Evolutionary conservation across 2,329 filamentous ascomycete species (phyloP).

Genomic region (Niveomyces coronatus): DNA sequence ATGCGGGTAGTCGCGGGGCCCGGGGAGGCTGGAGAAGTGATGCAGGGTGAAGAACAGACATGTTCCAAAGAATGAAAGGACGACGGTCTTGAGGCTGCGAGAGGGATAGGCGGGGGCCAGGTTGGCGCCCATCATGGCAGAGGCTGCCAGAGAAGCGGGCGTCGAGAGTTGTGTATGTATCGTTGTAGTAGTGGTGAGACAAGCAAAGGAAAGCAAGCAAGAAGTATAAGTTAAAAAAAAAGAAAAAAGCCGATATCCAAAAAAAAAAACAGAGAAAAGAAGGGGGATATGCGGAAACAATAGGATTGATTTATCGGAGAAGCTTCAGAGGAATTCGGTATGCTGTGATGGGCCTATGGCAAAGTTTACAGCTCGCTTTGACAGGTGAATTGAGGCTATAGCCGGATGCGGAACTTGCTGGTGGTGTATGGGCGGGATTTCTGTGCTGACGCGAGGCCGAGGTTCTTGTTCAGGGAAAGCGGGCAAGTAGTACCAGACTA

Average conservation of each 20-base stretch:
- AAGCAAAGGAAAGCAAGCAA: no score
- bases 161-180: not conserved
- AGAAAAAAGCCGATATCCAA: conserved; percentile 10
- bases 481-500: no score
- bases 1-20: conserved; percentile 16
- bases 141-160: not conserved
- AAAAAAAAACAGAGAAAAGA: conserved; percentile 6
- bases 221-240: not conserved
- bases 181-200: no score
- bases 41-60: conserved; percentile 19
- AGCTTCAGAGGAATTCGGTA: no score
- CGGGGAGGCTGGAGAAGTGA: conserved; percentile 22
- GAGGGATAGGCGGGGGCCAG: conserved; percentile 12
- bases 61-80: conserved; percentile 13
- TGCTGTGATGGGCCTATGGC: no score
- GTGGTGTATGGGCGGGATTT: no score
- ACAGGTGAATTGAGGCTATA: not conserved
- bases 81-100: conserved; percentile 19
- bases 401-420: not conserved
- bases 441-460: no score
- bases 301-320: no score
- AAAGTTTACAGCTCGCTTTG: no score
- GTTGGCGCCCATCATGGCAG: conserved; percentile 13
- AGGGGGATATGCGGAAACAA: not conserved
- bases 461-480: no score